Base-by-base conservation (phyloP, 2,329 filamentous ascomycete species). In the Phialocephala sp. region DNA sequence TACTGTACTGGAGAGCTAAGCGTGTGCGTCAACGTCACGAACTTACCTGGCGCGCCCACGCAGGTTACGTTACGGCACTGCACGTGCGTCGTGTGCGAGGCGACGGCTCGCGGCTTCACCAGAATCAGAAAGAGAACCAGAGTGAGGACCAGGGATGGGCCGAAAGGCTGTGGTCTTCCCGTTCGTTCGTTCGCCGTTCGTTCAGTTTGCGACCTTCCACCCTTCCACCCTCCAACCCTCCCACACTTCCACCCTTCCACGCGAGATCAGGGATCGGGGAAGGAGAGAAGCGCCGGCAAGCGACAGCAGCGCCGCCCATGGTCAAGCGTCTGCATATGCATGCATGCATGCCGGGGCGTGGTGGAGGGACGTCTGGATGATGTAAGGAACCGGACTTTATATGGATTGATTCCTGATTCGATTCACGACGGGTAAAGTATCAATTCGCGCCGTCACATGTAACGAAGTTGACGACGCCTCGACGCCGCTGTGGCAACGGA, bases 281-380 rank as follows among this genome's bases (percentile, higher is more conserved):
- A 12, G 45, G n/a, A 52, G 20, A 54, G 47, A 54, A 54, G 47
- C 47, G 47, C 52, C 52, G 27, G 52, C 52, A 56, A n/a, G 24
- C 52, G 52, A 56, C n/a, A 50, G n/a, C 27, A 32, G 6, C 27
- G 27, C 27, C 27, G 27, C 27, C 27, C 27, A 32, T 32, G 27
- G 27, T 32, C 27, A 32, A 32, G 27, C 27, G 6, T 18, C 18
- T 45, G 11, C 41, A 45, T 45, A 45, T n/a, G 14, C 43, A 24
- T 22, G 43, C 11, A 50, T 11, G 45, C n/a, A 22, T 50, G n/a
- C n/a, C n/a, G 41, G 6, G 27, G 27, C 6, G 27, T 32, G 37
- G 37, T 41, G 9, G 9, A 41, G 12, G 4, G 15, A 18, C 12
- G 9, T 41, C 2, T 41, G 37, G 9, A 41, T 41, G 45, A 50